Conservation (phyloP, 2,329 filamentous ascomycete species). For the Trichoderma semiorbis region DNA sequence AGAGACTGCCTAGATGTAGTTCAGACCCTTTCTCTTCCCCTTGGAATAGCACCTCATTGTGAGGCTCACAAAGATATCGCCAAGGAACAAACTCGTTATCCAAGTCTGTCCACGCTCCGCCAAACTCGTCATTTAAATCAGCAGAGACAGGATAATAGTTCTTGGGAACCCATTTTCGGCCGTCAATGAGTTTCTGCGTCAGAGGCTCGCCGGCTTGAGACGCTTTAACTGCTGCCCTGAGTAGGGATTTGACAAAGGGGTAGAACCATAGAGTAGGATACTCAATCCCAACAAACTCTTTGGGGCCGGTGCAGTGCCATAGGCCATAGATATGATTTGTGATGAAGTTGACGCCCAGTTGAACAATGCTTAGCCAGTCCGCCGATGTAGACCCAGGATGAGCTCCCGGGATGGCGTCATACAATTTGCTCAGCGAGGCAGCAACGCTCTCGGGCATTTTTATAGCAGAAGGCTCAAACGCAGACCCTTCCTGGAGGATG, state of each 20-base stretch:
- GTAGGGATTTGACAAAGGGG: constrained; percentile 31
- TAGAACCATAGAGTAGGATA: constrained; percentile 39
- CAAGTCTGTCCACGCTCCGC: constrained; percentile 26
- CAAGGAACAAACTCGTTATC: constrained; percentile 28
- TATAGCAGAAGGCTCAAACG: constrained; percentile 31
- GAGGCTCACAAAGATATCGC: constrained; percentile 27
- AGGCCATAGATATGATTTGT: constrained; percentile 36
- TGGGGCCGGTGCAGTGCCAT: constrained; percentile 40
- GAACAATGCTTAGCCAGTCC: constrained; percentile 32
- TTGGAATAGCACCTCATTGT: constrained; percentile 25
- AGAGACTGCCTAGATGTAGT: background rate
- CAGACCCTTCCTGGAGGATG: constrained; percentile 24
- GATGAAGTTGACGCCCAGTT: constrained; percentile 37
- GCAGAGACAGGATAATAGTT: constrained; percentile 18
- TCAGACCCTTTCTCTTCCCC: constrained; percentile 22
- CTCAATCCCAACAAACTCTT: constrained; percentile 31
- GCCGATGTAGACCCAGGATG: constrained; percentile 27
- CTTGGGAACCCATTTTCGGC: constrained; percentile 30
- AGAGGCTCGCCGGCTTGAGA: constrained; percentile 26
- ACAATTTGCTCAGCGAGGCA: constrained; percentile 30
- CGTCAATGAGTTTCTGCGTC: constrained; percentile 29
- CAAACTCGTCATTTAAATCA: constrained; percentile 20
- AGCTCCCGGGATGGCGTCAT: constrained; percentile 29
- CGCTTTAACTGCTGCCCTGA: constrained; percentile 28
- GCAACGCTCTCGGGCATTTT: constrained; percentile 33